Conservation (phyloP, 225 moss, liverwort and hornwort genomes). For the Sphagnum contortum region DNA sequence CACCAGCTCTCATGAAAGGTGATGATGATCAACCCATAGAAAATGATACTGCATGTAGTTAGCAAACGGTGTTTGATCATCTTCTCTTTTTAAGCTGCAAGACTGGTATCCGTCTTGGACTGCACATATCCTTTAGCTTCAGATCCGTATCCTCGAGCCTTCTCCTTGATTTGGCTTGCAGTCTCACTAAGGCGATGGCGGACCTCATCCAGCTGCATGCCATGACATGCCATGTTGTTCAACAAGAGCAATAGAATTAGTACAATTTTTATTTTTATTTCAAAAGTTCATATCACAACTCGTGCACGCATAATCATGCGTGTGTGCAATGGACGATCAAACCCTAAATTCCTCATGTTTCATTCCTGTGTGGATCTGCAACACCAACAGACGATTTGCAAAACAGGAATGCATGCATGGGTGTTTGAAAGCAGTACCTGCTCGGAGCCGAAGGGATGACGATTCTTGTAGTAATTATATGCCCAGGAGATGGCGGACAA, state of each 20-base stretch:
- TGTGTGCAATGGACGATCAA: not conserved
- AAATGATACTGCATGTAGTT: too few species aligned
- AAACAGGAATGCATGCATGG: not conserved
- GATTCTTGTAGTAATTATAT: slow-evolving; percentile 61
- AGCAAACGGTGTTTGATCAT: too few species aligned
- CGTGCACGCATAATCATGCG: too few species aligned
- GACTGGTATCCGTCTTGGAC: slow-evolving; percentile 30
- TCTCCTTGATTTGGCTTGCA: slow-evolving; percentile 22
- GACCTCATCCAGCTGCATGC: slow-evolving; percentile 33
- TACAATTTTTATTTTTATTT: too few species aligned
- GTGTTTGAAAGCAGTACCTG: slow-evolving; percentile 21
- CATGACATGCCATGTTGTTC: too few species aligned
- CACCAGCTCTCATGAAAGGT: too few species aligned
- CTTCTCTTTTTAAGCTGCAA: slow-evolving; percentile 18
- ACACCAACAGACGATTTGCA: not conserved
- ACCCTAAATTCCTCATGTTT: too few species aligned
- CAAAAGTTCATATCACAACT: too few species aligned
- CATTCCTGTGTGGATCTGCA: not conserved
- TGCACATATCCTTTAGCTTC: slow-evolving; percentile 22
- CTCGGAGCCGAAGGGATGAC: slow-evolving; percentile 58
- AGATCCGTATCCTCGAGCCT: slow-evolving; percentile 16
- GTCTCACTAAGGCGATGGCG: slow-evolving; percentile 36
- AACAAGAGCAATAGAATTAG: too few species aligned
- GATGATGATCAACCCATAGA: too few species aligned
- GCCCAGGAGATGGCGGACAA: slow-evolving; percentile 49